Evolutionary conservation across 2,329 filamentous ascomycete genomes (phyloP).

Genomic region (Nothomitra cinnamomea): DNA sequence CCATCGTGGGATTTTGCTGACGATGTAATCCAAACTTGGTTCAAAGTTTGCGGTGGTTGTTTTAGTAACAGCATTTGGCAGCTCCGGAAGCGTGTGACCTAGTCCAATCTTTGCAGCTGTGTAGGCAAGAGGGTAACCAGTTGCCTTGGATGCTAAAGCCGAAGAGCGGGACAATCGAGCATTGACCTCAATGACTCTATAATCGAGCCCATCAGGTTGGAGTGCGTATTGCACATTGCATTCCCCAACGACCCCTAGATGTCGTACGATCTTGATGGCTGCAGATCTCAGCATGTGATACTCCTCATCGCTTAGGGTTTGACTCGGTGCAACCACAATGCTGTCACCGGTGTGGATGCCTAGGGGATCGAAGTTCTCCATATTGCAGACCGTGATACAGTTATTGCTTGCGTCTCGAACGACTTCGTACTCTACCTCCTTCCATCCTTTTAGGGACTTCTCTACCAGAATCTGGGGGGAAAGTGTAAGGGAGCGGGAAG

Average conservation of each 20-base stretch:
- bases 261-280: constrained; percentile 94
- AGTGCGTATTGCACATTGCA: constrained; percentile 98
- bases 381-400: constrained; percentile 98
- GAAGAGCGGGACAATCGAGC: constrained; percentile 95
- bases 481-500: constrained; percentile 78
- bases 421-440: constrained; percentile 97
- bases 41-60: constrained; percentile 99
- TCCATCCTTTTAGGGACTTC: constrained; percentile 98
- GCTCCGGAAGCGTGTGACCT: constrained; percentile 83
- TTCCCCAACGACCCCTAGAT: constrained; percentile 92
- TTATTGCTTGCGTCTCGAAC: constrained; percentile 95
- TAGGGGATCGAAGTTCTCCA: constrained; percentile 96
- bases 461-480: constrained; percentile 95
- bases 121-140: constrained; percentile 91
- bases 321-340: constrained; percentile 91
- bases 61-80: constrained; percentile 95
- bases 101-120: constrained; percentile 97
- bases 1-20: constrained; percentile 97
- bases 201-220: constrained; percentile 91
- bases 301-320: constrained; percentile 94
- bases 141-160: constrained; percentile 92
- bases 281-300: constrained; percentile 98
- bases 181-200: constrained; percentile 97
- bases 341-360: constrained; percentile 98
- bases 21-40: constrained; percentile 90